Evolutionary conservation across 306 rosid species (phyloP), one percentile per base, ranked within the genome.

Genomic region (Lathyrus sativus): DNA sequence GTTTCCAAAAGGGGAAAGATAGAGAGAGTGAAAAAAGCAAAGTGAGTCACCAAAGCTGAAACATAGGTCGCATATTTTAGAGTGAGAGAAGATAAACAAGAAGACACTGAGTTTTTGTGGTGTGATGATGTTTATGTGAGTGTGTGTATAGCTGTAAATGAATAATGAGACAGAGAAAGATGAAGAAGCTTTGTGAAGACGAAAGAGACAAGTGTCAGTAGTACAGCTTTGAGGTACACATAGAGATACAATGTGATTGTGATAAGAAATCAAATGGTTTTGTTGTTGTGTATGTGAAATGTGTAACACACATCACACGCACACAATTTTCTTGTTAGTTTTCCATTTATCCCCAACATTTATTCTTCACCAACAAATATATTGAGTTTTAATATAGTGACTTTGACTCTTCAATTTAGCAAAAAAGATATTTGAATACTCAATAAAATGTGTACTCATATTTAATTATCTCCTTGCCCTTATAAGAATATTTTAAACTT

Each of bases 121-220:
- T n/a, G 59, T 19, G 60, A 13, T 46, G 57, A 64, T 64, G 57
- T 14, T 33, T 35, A 50, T 54, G 58, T 39, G 50, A 5, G 43
- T 33, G 17, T n/a, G 33, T 18, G 33, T 35, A 35, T 35, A 35
- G 39, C 39, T 35, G 39, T 31, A 44, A 41, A 69, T 79, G 74
- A 48, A 28, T 19, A 22, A 60, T 65, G 54, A 62, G 42, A 43
- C 1, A 22, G 4, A 42, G 41, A 65, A 14, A 65, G 65, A n/a
- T n/a, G n/a, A 65, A 11, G 24, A 7, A 57, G 75, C 41, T 43
- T 64, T 2, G 71, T 56, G 68, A 28, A 57, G 68, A 60, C 18
- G 78, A 67, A 71, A 80, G 60, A 8, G 77, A 65, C 77, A 80
- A 80, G 75, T 6, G 62, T 2, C 68, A 65, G 15, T 10, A 26